phyloP scores from a whole-genome alignment of 495 filamentous ascomycete species.

The Aspergillus steynii region DNA sequence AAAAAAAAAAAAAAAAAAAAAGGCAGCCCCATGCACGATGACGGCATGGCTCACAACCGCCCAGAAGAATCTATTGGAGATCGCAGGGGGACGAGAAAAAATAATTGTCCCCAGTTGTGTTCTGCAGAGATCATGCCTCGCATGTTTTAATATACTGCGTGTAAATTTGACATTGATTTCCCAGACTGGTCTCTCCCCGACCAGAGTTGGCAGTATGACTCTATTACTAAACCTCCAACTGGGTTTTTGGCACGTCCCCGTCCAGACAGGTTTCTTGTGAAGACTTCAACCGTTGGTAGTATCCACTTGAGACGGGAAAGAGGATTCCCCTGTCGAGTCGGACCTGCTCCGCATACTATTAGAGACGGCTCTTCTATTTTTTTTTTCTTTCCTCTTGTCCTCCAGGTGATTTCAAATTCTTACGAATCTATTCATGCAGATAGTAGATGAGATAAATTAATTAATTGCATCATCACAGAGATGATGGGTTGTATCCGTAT shows the following conservation, averaged over 20 bases:
- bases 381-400: neutral
- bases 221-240: too few species aligned
- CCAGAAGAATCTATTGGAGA: neutral
- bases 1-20: neutral
- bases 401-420: neutral
- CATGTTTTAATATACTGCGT: constrained; percentile 8
- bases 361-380: neutral
- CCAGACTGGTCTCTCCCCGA: too few species aligned
- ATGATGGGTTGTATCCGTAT: neutral
- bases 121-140: constrained; percentile 21
- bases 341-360: neutral
- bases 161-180: neutral
- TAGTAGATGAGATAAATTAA: neutral
- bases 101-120: constrained; percentile 6
- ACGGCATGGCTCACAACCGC: neutral
- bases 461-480: neutral
- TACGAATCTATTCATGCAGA: neutral
- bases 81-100: neutral
- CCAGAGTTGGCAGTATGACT: neutral
- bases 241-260: constrained; percentile 5
- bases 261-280: neutral
- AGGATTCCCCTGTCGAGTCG: neutral
- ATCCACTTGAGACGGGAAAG: neutral
- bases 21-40: neutral
- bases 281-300: neutral